Evolutionary conservation across 2,329 filamentous ascomycete genomes (phyloP).

Genomic region (Paracamarosporium sp.): DNA sequence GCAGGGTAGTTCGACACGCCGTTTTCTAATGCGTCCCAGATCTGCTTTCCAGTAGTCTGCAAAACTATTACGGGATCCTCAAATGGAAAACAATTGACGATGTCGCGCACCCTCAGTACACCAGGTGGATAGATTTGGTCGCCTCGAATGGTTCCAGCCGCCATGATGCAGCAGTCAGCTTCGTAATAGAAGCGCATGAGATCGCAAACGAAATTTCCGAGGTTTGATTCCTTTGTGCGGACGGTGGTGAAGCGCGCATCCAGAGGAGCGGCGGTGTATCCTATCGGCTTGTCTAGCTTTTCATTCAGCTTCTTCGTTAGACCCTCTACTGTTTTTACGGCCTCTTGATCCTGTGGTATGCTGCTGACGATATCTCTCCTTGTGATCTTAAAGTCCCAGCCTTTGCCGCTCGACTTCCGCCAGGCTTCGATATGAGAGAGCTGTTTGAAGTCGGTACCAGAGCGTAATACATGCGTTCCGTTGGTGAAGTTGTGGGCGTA

Average conservation of each 20-base stretch:
- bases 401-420: conserved; percentile 57
- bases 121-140: conserved; percentile 89
- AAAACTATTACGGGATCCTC: conserved; percentile 88
- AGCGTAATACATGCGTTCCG: conserved; percentile 82
- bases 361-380: conserved; percentile 75
- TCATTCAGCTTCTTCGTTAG: conserved; percentile 76
- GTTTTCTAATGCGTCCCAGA: conserved; percentile 85
- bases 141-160: conserved; percentile 82
- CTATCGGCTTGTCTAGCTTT: conserved; percentile 79
- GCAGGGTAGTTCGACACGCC: conserved; percentile 81
- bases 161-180: conserved; percentile 85
- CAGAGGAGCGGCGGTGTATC: conserved; percentile 81
- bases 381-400: conserved; percentile 81
- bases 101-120: conserved; percentile 76
- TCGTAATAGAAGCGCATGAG: conserved; percentile 85
- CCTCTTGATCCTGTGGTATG: conserved; percentile 68
- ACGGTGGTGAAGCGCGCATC: conserved; percentile 89
- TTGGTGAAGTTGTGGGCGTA: conserved; percentile 81
- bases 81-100: conserved; percentile 91
- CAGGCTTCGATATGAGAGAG: conserved; percentile 85
- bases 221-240: conserved; percentile 76
- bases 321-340: conserved; percentile 68
- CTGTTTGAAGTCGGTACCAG: conserved; percentile 91
- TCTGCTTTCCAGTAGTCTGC: conserved; percentile 71
- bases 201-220: conserved; percentile 91